These are phyloP conservation scores for Phytophthora vignae DNA, from an alignment of 352 stramenopile species.

Conservation along the genomic window DNA sequence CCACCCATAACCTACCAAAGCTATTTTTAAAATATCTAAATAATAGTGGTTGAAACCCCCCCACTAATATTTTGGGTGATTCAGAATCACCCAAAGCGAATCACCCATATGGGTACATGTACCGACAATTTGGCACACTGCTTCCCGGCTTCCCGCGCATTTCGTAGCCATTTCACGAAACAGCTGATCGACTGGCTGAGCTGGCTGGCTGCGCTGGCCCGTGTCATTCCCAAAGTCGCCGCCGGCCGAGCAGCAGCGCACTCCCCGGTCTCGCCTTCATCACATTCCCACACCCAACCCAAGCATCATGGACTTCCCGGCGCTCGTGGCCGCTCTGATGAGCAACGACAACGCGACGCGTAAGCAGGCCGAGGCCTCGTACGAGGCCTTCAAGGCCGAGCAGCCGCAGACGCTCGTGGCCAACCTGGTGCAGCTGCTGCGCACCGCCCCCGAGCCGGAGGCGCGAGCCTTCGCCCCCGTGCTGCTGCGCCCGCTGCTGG, in stretches of 20 bases:
- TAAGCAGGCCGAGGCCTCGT: conserved; percentile 81
- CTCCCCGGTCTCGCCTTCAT: not conserved
- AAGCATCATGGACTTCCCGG: conserved; percentile 70
- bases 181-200: conserved; percentile 39
- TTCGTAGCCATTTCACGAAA: conserved; percentile 40
- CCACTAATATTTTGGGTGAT: no score
- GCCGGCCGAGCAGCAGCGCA: conserved; percentile 7
- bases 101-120: not conserved
- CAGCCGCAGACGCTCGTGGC: conserved; percentile 70
- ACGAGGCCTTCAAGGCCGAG: conserved; percentile 72
- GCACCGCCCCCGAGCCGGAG: conserved; percentile 59
- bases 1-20: no score
- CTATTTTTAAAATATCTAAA: no score
- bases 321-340: conserved; percentile 79
- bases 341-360: conserved; percentile 77
- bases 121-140: not conserved
- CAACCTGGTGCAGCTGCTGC: conserved; percentile 75
- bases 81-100: not conserved
- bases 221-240: conserved; percentile 31
- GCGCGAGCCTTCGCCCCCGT: conserved; percentile 80
- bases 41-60: no score
- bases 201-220: conserved; percentile 13
- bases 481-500: conserved; percentile 80
- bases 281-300: not conserved
- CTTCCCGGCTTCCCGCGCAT: conserved; percentile 17